Evolutionary conservation across 148 eudicot genomes (phyloP).

Genomic region (Camellia lanceoleosa): DNA sequence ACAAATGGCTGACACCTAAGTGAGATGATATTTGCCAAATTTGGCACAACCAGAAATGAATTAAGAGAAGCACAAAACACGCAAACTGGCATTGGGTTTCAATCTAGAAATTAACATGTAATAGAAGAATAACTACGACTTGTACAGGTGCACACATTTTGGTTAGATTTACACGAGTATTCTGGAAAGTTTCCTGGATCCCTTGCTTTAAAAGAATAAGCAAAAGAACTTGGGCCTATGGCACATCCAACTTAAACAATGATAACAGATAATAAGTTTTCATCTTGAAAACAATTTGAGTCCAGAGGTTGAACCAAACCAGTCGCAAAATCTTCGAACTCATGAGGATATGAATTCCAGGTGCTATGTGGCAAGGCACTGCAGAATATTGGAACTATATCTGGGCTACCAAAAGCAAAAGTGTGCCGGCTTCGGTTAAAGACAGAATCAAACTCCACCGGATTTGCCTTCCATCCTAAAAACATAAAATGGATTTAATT

Average conservation of each 20-base stretch:
- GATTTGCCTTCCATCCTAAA: slow-evolving; percentile 98
- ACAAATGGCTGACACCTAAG: background rate
- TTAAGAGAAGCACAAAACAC: background rate
- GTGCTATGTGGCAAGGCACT: slow-evolving; percentile 83
- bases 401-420: slow-evolving; percentile 92
- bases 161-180: background rate
- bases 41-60: background rate
- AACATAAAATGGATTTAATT: slow-evolving; percentile 1
- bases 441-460: slow-evolving; percentile 97
- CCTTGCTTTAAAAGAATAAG: background rate
- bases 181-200: background rate
- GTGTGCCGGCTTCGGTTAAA: slow-evolving; percentile 85
- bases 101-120: background rate
- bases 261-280: background rate
- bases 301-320: slow-evolving; percentile 45
- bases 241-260: background rate
- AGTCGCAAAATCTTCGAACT: slow-evolving; percentile 93
- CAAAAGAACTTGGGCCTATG: background rate
- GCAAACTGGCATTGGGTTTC: too few species aligned
- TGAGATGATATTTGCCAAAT: background rate
- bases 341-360: slow-evolving; percentile 89
- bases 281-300: background rate
- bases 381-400: slow-evolving; percentile 93
- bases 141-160: background rate
- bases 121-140: background rate